Evolutionary conservation across 129 eudicot genomes (phyloP).

Genomic region (Lonicera japonica): DNA sequence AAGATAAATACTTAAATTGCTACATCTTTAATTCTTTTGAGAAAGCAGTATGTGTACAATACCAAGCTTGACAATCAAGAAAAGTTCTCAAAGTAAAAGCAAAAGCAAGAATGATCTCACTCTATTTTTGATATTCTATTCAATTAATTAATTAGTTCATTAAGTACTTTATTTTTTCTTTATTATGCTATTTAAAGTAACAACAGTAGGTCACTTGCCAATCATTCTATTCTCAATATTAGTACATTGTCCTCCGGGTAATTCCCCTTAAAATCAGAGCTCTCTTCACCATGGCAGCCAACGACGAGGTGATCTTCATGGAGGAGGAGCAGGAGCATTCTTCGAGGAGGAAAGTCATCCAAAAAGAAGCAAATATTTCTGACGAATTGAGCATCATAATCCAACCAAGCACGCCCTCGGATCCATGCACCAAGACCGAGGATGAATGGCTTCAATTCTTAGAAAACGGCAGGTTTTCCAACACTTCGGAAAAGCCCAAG

Average conservation of each 20-base stretch:
- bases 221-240: no score
- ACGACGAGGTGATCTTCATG: no score
- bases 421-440: not conserved
- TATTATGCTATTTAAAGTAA: not conserved
- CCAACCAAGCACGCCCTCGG: not conserved
- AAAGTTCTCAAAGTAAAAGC: not conserved
- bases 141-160: no score
- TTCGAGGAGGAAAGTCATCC: no score
- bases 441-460: slow-evolving; percentile 17
- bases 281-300: not conserved
- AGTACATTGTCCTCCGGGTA: no score
- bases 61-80: not conserved
- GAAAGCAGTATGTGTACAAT: not conserved
- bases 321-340: no score
- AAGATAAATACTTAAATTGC: no score
- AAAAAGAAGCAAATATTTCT: no score
- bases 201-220: not conserved
- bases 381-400: not conserved
- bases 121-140: not conserved
- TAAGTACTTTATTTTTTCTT: no score
- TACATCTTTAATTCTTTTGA: no score
- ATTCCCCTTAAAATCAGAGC: no score
- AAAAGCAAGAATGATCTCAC: not conserved
- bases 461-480: not conserved
- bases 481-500: slow-evolving; percentile 1